A percentile compares a stretch with the other conserved stretches of the same genome.
Conservation (phyloP, 768 basidiomycete species). For the Boletus reticuloceps region DNA sequence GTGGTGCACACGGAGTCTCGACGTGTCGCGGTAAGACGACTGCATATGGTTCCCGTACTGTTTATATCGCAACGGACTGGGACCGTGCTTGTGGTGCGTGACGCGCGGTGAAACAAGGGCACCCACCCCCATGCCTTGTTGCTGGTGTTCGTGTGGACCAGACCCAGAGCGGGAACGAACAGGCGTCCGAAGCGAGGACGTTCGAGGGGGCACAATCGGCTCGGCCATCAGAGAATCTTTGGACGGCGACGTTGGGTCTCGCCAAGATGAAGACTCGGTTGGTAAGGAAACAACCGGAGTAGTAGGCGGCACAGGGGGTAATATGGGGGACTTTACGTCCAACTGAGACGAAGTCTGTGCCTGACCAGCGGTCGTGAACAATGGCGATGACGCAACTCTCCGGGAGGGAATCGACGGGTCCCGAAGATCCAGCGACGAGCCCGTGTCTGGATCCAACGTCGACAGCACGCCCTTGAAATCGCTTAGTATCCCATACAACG, state of each 20-base stretch:
- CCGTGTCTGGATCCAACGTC: slow-evolving; percentile 57
- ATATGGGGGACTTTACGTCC: slow-evolving; percentile 19
- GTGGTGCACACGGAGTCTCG: slow-evolving; percentile 60
- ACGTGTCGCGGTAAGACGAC: slow-evolving; percentile 37
- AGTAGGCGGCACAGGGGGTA: slow-evolving; percentile 12
- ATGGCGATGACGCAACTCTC: slow-evolving; percentile 35
- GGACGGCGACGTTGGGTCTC: slow-evolving; percentile 42
- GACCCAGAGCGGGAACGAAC: slow-evolving; percentile 30
- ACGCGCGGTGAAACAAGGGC: slow-evolving; percentile 32
- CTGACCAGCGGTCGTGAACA: slow-evolving; percentile 35
- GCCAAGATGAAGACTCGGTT: slow-evolving; percentile 22
- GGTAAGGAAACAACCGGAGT: slow-evolving; percentile 26
- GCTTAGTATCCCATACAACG: slow-evolving; percentile 59
- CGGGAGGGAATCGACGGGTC: slow-evolving; percentile 63
- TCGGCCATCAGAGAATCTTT: slow-evolving; percentile 45
- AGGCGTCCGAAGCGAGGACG: slow-evolving; percentile 32
- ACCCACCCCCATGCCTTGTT: slow-evolving; percentile 12
- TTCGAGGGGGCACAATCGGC: slow-evolving; percentile 30
- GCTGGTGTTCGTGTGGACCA: slow-evolving; percentile 19
- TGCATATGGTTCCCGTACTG: slow-evolving; percentile 36
- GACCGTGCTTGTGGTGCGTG: slow-evolving; percentile 35
- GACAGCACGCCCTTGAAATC: slow-evolving; percentile 74
- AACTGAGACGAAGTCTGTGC: slow-evolving; percentile 20
- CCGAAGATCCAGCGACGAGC: slow-evolving; percentile 55
- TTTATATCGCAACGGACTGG: slow-evolving; percentile 45